phyloP scores from a whole-genome alignment of 176 grass and related monocot genomes.

The Hyparrhenia diplandra region DNA sequence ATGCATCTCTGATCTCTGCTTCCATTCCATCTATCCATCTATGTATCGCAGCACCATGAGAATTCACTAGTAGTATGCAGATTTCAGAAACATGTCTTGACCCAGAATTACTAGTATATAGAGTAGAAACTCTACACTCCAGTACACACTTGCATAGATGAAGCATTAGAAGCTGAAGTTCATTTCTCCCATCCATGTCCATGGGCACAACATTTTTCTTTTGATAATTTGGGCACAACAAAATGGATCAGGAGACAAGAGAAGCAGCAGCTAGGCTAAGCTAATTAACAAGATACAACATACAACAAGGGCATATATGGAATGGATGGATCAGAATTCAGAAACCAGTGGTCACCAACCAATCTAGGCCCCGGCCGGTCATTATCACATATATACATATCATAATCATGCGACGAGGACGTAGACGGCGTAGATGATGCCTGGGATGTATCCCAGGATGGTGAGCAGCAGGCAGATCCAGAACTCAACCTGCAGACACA shows the following conservation, averaged over 20 bases:
- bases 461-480: slow-evolving; percentile 75
- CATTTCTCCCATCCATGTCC: background rate
- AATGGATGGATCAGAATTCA: background rate
- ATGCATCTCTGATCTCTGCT: no score
- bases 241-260: background rate
- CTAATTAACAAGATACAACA: background rate
- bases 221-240: no score
- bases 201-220: no score
- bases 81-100: background rate
- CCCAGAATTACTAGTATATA: background rate
- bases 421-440: slow-evolving; percentile 76
- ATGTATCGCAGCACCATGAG: no score
- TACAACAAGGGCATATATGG: background rate
- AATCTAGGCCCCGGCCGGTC: background rate
- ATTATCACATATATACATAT: no score
- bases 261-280: background rate
- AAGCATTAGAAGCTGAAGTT: background rate
- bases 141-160: background rate
- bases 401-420: slow-evolving; percentile 34
- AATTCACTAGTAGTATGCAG: no score
- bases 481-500: slow-evolving; percentile 54
- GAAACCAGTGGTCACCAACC: no score
- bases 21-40: no score
- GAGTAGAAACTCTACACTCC: background rate
- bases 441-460: slow-evolving; percentile 65